Percentiles rank a stretch among this genome's conserved stretches.
phyloP scores from a whole-genome alignment of 495 filamentous ascomycete species.

The Acidomyces sp. region DNA sequence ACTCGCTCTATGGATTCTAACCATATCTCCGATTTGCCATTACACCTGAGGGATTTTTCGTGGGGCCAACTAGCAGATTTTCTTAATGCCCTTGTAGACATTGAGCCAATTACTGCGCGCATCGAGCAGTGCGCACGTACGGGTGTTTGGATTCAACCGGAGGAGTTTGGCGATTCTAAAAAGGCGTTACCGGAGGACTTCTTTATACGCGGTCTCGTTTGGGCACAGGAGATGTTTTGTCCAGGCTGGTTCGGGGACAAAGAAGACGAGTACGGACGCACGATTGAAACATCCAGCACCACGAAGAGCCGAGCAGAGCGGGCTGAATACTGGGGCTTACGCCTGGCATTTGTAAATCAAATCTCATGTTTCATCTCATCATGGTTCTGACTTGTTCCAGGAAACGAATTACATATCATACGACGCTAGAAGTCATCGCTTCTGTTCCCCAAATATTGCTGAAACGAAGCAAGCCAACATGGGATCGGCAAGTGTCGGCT shows the following conservation, averaged over 20 bases:
- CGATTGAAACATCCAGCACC: conserved; percentile 55
- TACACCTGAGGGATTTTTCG: conserved; percentile 43
- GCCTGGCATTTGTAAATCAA: conserved; percentile 7
- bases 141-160: conserved; percentile 37
- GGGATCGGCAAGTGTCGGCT: not conserved
- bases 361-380: too few species aligned
- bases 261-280: conserved; percentile 65
- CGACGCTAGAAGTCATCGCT: conserved; percentile 1
- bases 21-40: conserved; percentile 13
- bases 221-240: conserved; percentile 57
- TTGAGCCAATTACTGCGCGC: conserved; percentile 31
- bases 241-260: conserved; percentile 53
- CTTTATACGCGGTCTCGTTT: conserved; percentile 60
- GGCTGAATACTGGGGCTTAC: conserved; percentile 53
- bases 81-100: conserved; percentile 48
- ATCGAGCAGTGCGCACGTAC: conserved; percentile 30
- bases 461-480: too few species aligned
- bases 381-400: not conserved
- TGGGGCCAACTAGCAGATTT: conserved; percentile 52
- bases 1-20: conserved; percentile 36
- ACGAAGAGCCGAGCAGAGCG: conserved; percentile 52
- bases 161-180: conserved; percentile 35
- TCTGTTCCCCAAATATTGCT: conserved; percentile 2
- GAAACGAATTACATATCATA: conserved; percentile 6
- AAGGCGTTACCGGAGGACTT: conserved; percentile 79